Base-by-base conservation (phyloP, 176 grass and related monocot genomes). In the Ampelocalamus luodianensis region DNA sequence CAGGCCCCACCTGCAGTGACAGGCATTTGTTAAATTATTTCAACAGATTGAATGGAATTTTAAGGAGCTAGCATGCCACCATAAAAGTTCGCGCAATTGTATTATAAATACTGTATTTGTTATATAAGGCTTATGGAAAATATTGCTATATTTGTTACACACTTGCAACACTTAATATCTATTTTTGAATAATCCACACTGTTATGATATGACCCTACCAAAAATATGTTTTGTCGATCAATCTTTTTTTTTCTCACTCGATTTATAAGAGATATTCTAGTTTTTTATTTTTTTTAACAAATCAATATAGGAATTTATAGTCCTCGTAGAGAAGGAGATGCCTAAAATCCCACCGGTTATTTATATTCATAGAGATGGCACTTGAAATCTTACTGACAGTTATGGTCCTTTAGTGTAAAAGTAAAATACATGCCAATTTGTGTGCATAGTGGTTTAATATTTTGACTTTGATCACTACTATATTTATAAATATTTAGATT, bases 1-100 rank as follows among this genome's bases (percentile, higher is more conserved):
- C 90, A 85, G 40, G 78, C 42, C 62, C 93, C 90, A 46, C 93
- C 97, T 93, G 32, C 88, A 87, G 29, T 77, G 58, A 36, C 6
- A 74, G 1, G 3, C 17, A 56, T 27, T 72, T 40, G 74, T 43
- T 13, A 13, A 60, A 45, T n/a, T 48, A 42, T 77, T 2, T 66
- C 6, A 37, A n/a, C 22, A n/a, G n/a, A 58, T 58, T 58, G 20
- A 58, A 58, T 58, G 8, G 55, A 58, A 23, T 23, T 58, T 58
- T 3, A 58, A 10, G 51, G 51, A 55, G 17, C 17, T 55, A 20
- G 17, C 51, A 20, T 55, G 51, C 17, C 17, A 20, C 51, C 51
- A 20, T 55, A 55, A 55, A 55, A 55, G 17, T 20, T n/a, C n/a
- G n/a, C n/a, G n/a, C n/a, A n/a, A n/a, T n/a, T n/a, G n/a, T n/a